Evolutionary conservation across 352 stramenopile species (phyloP).

Genomic region (Globisporangium barbulae): DNA sequence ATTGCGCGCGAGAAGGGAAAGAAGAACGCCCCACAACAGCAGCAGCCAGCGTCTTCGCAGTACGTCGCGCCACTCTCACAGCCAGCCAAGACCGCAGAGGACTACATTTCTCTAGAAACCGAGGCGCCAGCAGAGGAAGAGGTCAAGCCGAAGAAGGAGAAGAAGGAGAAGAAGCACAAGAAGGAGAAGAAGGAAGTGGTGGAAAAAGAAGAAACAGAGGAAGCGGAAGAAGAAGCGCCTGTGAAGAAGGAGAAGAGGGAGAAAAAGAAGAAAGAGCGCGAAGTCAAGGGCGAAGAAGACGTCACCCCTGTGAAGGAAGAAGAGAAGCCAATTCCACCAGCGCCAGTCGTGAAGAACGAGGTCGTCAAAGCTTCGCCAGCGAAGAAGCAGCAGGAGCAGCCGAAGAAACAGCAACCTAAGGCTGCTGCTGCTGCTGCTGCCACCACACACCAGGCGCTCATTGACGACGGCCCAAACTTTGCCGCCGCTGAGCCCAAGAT

Average conservation of each 20-base stretch:
- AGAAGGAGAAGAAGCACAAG: constrained; percentile 23
- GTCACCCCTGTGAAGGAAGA: constrained; percentile 18
- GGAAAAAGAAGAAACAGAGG: constrained; percentile 1
- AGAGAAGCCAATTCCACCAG: neutral
- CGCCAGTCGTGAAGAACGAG: neutral
- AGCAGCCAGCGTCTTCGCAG: constrained; percentile 1
- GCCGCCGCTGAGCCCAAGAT: constrained; percentile 15
- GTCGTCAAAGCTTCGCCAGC: neutral
- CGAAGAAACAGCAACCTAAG: constrained; percentile 4
- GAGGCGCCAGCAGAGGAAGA: constrained; percentile 18
- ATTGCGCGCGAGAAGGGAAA: constrained; percentile 73
- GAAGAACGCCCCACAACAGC: constrained; percentile 18
- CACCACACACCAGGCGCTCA: constrained; percentile 10
- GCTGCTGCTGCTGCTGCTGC: constrained; percentile 4
- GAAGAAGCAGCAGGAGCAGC: constrained; percentile 6
- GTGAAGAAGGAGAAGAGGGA: constrained; percentile 24
- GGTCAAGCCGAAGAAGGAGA: constrained; percentile 23
- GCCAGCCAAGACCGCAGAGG: constrained; percentile 9
- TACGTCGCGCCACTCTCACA: constrained; percentile 11
- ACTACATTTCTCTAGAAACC: constrained; percentile 18
- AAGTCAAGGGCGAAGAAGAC: constrained; percentile 13
- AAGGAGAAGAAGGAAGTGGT: constrained; percentile 15
- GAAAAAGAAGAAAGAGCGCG: constrained; percentile 21
- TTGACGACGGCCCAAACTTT: constrained; percentile 11
- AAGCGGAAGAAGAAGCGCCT: constrained; percentile 10